Percentiles rank a stretch among this genome's conserved stretches.
Evolutionary conservation across 192 early-diverging fungal species (phyloP).

Genomic region (Podila minutissima): DNA sequence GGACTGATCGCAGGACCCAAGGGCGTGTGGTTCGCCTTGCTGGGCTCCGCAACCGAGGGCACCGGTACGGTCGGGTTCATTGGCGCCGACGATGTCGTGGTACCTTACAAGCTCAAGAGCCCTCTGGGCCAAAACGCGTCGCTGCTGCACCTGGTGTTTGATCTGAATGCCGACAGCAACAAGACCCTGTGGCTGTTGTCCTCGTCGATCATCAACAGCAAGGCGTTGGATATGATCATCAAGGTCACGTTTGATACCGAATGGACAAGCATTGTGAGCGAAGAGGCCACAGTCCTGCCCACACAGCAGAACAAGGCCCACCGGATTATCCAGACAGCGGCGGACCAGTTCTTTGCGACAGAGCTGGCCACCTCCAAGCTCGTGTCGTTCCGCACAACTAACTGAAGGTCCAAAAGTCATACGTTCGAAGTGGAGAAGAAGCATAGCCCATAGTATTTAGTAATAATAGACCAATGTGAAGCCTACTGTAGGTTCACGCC

Average conservation of each 20-base stretch:
- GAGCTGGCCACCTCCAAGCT: slow-evolving; percentile 16
- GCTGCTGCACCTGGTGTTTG: slow-evolving; percentile 32
- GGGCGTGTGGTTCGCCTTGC: slow-evolving; percentile 33
- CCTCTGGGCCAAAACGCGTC: slow-evolving; percentile 6
- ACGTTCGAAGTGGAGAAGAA: no score
- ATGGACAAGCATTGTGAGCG: slow-evolving; percentile 9
- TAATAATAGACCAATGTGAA: no score
- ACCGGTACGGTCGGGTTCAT: slow-evolving; percentile 32
- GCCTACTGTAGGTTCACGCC: no score
- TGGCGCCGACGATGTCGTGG: slow-evolving; percentile 4
- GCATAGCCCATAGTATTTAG: no score
- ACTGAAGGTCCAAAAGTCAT: no score
- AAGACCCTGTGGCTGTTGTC: slow-evolving; percentile 30
- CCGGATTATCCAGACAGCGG: slow-evolving; percentile 8
- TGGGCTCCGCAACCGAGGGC: slow-evolving; percentile 10
- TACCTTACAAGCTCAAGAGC: slow-evolving; percentile 6
- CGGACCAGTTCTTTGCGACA: neutral
- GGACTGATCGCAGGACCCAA: slow-evolving; percentile 28
- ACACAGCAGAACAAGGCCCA: slow-evolving; percentile 29
- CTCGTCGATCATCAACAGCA: slow-evolving; percentile 34
- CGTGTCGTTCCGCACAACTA: slow-evolving; percentile 6
- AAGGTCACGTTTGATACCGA: slow-evolving; percentile 16
- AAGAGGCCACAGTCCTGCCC: slow-evolving; percentile 20
- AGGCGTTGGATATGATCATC: slow-evolving; percentile 33
- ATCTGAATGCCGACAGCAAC: slow-evolving; percentile 1